phyloP scores from a whole-genome alignment of 2,329 filamentous ascomycete species.

The Malbranchea cinnamomea region DNA sequence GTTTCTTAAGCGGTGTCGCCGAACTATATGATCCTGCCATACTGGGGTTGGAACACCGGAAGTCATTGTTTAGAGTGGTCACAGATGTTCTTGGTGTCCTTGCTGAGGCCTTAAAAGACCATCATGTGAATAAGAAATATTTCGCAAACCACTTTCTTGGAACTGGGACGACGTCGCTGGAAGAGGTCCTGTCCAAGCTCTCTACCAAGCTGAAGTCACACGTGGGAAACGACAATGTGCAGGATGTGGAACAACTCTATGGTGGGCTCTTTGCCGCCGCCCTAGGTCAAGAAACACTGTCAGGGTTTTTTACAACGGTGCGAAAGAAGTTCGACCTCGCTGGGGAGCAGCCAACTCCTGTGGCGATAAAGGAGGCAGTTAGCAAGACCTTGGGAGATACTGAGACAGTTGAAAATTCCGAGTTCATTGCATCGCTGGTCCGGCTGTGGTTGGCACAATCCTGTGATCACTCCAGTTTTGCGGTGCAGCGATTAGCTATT shows the following conservation, averaged over 20 bases:
- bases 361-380: constrained; percentile 12
- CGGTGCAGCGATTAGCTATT: constrained; percentile 38
- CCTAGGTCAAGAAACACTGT: constrained; percentile 60
- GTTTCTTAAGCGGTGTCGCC: constrained; percentile 53
- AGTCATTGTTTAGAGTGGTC: constrained; percentile 53
- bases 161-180: constrained; percentile 64
- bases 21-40: constrained; percentile 56
- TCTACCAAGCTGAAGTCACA: constrained; percentile 38
- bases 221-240: constrained; percentile 6
- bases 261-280: constrained; percentile 70
- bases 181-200: constrained; percentile 53
- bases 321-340: constrained; percentile 17
- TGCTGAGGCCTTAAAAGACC: constrained; percentile 58
- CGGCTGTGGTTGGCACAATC: constrained; percentile 42
- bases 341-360: constrained; percentile 7
- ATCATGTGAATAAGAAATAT: constrained; percentile 76
- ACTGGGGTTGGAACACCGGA: constrained; percentile 47
- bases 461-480: constrained; percentile 35
- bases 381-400: constrained; percentile 24
- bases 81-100: constrained; percentile 44
- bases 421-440: constrained; percentile 24
- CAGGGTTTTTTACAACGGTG: constrained; percentile 45
- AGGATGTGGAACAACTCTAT: constrained; percentile 53
- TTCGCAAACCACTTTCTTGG: constrained; percentile 63
- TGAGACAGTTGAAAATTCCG: constrained; percentile 28